Conservation (phyloP, 805 yeast species). For the Candida nanaspora region DNA sequence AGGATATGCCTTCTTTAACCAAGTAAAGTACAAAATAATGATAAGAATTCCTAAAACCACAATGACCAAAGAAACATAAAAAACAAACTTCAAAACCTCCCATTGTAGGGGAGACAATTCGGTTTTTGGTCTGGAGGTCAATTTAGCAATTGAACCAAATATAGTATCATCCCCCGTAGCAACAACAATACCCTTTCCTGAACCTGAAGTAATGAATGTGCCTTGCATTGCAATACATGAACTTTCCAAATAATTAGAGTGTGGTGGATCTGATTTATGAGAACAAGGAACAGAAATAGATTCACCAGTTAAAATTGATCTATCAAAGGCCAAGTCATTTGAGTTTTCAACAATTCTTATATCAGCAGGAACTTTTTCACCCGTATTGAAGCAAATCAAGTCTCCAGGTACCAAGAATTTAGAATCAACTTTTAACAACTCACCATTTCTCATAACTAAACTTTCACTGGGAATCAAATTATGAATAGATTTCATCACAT, state of each 20-base stretch:
- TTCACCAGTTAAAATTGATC: slow-evolving; percentile 43
- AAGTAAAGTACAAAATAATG: slow-evolving; percentile 35
- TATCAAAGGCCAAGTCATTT: slow-evolving; percentile 34
- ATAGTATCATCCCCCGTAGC: slow-evolving; percentile 37
- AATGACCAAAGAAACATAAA: slow-evolving; percentile 4
- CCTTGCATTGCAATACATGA: slow-evolving; percentile 40
- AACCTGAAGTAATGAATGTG: slow-evolving; percentile 26
- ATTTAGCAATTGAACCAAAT: slow-evolving; percentile 36
- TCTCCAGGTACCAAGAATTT: slow-evolving; percentile 34
- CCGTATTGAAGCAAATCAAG: slow-evolving; percentile 28
- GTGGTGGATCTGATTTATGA: slow-evolving; percentile 26
- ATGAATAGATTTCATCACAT: slow-evolving; percentile 41
- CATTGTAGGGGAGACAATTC: slow-evolving; percentile 34
- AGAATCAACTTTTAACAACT: slow-evolving; percentile 24
- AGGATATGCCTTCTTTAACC: slow-evolving; percentile 31
- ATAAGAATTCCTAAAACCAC: slow-evolving; percentile 24
- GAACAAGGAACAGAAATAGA: slow-evolving; percentile 15
- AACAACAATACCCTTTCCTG: slow-evolving; percentile 36
- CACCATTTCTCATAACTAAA: slow-evolving; percentile 29
- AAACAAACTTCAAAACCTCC: slow-evolving; percentile 23
- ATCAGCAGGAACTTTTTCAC: slow-evolving; percentile 41
- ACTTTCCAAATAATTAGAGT: slow-evolving; percentile 35
- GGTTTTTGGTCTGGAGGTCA: slow-evolving; percentile 30
- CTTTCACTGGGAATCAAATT: slow-evolving; percentile 29
- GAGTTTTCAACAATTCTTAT: slow-evolving; percentile 31